A percentile compares a stretch with the other conserved stretches of the same genome.
Conservation (phyloP, 352 stramenopile species). For the Globisporangium orthogonon region DNA sequence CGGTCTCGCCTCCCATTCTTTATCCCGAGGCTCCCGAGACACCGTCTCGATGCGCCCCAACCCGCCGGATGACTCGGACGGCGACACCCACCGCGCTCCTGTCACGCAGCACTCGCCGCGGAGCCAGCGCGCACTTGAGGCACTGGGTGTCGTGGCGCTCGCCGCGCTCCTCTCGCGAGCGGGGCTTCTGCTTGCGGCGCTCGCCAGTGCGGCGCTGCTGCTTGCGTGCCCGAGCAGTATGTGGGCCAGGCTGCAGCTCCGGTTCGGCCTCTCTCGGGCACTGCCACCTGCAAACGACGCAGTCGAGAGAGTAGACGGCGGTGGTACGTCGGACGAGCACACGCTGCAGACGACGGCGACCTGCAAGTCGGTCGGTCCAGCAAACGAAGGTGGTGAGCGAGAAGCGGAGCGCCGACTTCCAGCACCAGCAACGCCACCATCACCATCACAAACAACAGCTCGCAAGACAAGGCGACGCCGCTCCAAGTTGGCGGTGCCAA, state of each 20-base stretch:
- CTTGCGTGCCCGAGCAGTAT: not conserved
- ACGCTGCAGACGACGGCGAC: no score
- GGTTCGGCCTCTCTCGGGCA: not conserved
- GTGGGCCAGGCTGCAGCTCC: conserved; percentile 4
- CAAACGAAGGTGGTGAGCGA: not conserved
- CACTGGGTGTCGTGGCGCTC: not conserved
- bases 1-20: no score
- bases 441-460: not conserved
- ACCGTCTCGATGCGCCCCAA: no score
- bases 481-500: conserved; percentile 2
- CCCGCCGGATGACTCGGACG: no score
- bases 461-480: not conserved
- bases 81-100: no score
- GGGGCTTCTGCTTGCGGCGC: conserved; percentile 1
- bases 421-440: not conserved
- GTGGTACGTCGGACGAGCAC: no score
- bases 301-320: no score
- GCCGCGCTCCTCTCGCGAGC: conserved; percentile 5
- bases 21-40: no score
- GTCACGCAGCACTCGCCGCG: no score
- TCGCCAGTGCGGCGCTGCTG: not conserved
- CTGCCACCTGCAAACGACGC: not conserved
- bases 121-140: not conserved
- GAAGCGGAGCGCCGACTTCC: not conserved
- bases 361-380: not conserved